Percentiles rank a stretch among this genome's conserved stretches.
phyloP scores from a whole-genome alignment of 768 basidiomycete species.

The Auricularia sp. region DNA sequence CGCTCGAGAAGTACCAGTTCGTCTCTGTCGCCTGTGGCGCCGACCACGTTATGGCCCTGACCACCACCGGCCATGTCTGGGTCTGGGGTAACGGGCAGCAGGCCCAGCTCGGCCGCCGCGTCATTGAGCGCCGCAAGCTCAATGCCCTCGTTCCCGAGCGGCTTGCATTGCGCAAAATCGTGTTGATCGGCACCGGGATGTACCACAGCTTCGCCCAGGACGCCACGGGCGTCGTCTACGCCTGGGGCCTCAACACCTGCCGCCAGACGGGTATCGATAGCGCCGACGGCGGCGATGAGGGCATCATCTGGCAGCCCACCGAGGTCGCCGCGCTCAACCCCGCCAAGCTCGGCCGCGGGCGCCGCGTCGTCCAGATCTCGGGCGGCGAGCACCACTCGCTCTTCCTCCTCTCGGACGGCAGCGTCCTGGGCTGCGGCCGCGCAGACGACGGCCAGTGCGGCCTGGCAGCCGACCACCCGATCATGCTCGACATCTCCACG shows the following conservation, averaged over 20 bases:
- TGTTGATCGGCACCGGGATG: constrained; percentile 30
- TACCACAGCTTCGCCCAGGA: constrained; percentile 39
- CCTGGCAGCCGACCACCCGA: constrained; percentile 26
- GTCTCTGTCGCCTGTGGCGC: constrained; percentile 21
- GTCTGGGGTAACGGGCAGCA: constrained; percentile 36
- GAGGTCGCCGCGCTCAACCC: constrained; percentile 56
- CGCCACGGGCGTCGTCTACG: constrained; percentile 31
- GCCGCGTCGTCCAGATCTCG: constrained; percentile 56
- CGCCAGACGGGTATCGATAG: constrained; percentile 58
- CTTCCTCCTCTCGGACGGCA: constrained; percentile 75
- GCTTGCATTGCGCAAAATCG: constrained; percentile 28
- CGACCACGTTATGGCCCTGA: constrained; percentile 38
- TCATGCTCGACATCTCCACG: constrained; percentile 1
- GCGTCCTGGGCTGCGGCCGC: constrained; percentile 80
- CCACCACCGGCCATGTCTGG: constrained; percentile 34
- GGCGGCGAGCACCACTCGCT: constrained; percentile 86
- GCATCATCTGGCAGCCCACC: constrained; percentile 52
- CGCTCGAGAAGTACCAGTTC: constrained; percentile 5
- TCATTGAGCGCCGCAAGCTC: constrained; percentile 30
- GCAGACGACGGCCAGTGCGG: constrained; percentile 80
- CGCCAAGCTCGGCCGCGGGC: constrained; percentile 42
- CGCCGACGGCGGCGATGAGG: constrained; percentile 34
- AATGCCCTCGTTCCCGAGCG: constrained; percentile 34
- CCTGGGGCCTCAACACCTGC: constrained; percentile 35
- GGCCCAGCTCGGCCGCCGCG: constrained; percentile 34